phyloP scores from a whole-genome alignment of 2,329 filamentous ascomycete genomes.

The Paradendryphiella salina region DNA sequence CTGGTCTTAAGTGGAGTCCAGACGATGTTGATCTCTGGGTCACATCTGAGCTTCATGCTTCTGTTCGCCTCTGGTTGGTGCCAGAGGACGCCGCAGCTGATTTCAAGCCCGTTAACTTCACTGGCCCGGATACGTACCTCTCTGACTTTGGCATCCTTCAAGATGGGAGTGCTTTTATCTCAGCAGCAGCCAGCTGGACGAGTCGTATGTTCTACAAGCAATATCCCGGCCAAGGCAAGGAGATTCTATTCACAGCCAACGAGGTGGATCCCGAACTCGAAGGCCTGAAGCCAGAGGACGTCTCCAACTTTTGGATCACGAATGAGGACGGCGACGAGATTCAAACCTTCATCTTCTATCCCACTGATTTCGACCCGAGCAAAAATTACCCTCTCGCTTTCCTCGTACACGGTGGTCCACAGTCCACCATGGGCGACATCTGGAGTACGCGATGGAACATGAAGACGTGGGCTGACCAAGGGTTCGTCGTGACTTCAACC shows the following conservation, averaged over 20 bases:
- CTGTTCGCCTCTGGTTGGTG: constrained; percentile 59
- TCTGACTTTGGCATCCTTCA: constrained; percentile 59
- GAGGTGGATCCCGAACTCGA: constrained; percentile 67
- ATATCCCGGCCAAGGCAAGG: constrained; percentile 38
- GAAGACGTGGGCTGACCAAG: constrained; percentile 81
- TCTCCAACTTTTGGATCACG: constrained; percentile 70
- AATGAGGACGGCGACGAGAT: constrained; percentile 62
- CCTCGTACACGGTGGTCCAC: constrained; percentile 81
- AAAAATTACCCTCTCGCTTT: constrained; percentile 79
- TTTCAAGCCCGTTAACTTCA: constrained; percentile 50
- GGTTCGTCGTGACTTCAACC: constrained; percentile 77
- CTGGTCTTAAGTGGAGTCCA: constrained; percentile 33
- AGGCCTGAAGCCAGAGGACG: constrained; percentile 64
- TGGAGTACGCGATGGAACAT: constrained; percentile 87
- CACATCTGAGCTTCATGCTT: constrained; percentile 37
- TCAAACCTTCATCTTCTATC: constrained; percentile 69
- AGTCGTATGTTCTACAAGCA: constrained; percentile 41
- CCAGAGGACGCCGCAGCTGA: constrained; percentile 60
- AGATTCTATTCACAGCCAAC: constrained; percentile 61
- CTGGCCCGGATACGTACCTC: constrained; percentile 48
- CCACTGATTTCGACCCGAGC: constrained; percentile 63
- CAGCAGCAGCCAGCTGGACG: constrained; percentile 39
- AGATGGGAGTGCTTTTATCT: constrained; percentile 57
- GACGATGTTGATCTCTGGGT: constrained; percentile 41
- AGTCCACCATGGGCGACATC: constrained; percentile 70